Base-by-base conservation (phyloP, 108 stramenopile species). In the Bacterosira constricta region DNA sequence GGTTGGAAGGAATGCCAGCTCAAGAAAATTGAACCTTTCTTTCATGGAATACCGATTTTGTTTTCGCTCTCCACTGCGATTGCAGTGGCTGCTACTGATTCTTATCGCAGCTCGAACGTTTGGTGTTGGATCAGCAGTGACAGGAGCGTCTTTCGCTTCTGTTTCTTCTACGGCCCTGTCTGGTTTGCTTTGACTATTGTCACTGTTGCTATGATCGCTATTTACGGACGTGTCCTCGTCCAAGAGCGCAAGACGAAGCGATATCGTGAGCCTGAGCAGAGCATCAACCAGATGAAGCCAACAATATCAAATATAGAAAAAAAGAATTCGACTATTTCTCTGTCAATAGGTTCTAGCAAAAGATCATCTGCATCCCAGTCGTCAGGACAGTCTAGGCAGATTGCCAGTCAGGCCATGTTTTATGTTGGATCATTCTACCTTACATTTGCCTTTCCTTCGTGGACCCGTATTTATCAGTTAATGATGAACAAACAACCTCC, bases 1-100 rank as follows among this genome's bases (percentile, higher is more conserved):
- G 54, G 55, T 29, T 75, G 74, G 74, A 60, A 69, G 45, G 66
- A 75, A 32, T 6, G 47, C 12, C 17, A 32, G 4, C 15, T 75
- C 18, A 20, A 13, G 18, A 52, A 39, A 39, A 25, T 69, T 6
- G 68, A 69, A 39, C 38, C 38, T 13, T 59, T 42, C 6, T 12
- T 69, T 36, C 68, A 69, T 20, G 58, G 41, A 9, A 1, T 69
- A n/a, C 57, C 68, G 17, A 38, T 69, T 15, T 8, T 42, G 7
- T n/a, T 34, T n/a, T 57, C 39, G 13, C 59, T 69, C 0, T 57
- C 58, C 21, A 69, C 68, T 4, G 68, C 39, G 3, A 60, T 69
- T 59, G 68, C 68, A 25, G 68, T 35, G 8, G 27, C 60, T 12
- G 20, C 13, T 12, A 32, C 60, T 23, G 17, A 25, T 21, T 41